Evolutionary conservation across 2,329 filamentous ascomycete genomes (phyloP), one percentile per base, ranked within the genome.

Genomic region (Colletotrichum sp.): DNA sequence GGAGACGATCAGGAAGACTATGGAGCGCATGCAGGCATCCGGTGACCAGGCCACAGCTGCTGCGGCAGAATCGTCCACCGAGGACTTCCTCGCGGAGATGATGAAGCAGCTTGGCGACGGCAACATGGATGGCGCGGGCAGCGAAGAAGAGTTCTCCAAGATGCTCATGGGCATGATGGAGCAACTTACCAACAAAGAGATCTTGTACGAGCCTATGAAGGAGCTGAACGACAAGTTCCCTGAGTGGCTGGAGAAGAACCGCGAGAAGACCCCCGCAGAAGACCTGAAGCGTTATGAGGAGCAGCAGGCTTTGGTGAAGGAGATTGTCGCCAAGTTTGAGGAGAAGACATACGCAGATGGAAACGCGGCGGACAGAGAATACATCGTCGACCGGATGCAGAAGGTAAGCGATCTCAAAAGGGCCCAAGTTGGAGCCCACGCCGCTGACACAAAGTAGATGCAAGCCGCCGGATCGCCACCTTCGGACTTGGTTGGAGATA

Each of bases 141-240:
- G 87, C 75, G 95, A 98, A 72, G 96, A 97, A 80, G 96, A 98
- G 80, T 95, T 99, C 81, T 96, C 95, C 73, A 96, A 98, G 86
- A 95, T 99, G 92, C 91, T 99, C 75, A 92, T 98, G 90, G 95
- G 95, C 70, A 98, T 99, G 95, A 99, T 99, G 96, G 95, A 99
- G 86, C 96, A 99, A 85, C 90, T 99, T 78, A 99, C 97, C 5
- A 98, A 98, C 85, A 99, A 98, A 88, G 97, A 99, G 80, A 98
- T 99, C 78, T 86, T 99, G 67, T 99, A 99, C 83, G 96, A 99
- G 86, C 97, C 97, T 4, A 98, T 99, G 96, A 98, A 98, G 87
- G 97, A 99, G 86, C 88, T 99, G 64, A 88, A 98, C 83, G 94
- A 95, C 69, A 99, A 98, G 85, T 99, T 97, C 82, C 96, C 96